These are phyloP conservation scores for Metschnikowia bowlesiae DNA, from an alignment of 805 yeast genomes.

Conservation along the genomic window DNA sequence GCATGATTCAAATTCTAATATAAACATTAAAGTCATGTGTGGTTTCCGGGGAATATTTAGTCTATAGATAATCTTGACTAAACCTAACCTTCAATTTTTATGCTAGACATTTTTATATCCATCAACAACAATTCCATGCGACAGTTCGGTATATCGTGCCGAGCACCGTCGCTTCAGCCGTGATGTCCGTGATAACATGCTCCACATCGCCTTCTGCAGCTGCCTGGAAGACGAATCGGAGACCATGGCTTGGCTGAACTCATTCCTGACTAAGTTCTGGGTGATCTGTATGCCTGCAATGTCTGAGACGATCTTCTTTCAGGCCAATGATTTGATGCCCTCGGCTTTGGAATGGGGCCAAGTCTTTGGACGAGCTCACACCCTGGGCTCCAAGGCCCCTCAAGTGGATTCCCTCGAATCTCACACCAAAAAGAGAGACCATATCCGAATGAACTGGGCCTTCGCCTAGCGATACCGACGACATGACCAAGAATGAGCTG, in stretches of 20 bases:
- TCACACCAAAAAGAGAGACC: constrained; percentile 58
- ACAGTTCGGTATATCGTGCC: constrained; percentile 63
- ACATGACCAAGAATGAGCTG: constrained; percentile 74
- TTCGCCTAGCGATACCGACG: constrained; percentile 81
- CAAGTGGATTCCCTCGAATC: constrained; percentile 67
- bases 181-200: constrained; percentile 71
- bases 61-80: too few relatives aligned
- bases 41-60: too few relatives aligned
- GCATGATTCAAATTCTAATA: too few relatives aligned
- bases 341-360: constrained; percentile 79
- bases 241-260: constrained; percentile 78
- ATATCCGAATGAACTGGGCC: constrained; percentile 80
- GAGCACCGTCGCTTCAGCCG: constrained; percentile 75
- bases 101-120: too few relatives aligned
- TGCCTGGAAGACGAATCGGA: constrained; percentile 59
- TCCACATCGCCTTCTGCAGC: constrained; percentile 57
- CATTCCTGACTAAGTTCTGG: constrained; percentile 78
- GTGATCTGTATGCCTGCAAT: constrained; percentile 82
- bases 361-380: constrained; percentile 72
- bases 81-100: too few relatives aligned
- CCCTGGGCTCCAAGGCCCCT: constrained; percentile 81
- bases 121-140: constrained; percentile 35
- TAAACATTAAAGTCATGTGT: too few relatives aligned
- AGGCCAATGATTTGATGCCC: constrained; percentile 70
- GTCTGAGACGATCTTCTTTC: constrained; percentile 66